Conservation (phyloP, 2,329 filamentous ascomycete genomes). For the Paecilomyces sp. region DNA sequence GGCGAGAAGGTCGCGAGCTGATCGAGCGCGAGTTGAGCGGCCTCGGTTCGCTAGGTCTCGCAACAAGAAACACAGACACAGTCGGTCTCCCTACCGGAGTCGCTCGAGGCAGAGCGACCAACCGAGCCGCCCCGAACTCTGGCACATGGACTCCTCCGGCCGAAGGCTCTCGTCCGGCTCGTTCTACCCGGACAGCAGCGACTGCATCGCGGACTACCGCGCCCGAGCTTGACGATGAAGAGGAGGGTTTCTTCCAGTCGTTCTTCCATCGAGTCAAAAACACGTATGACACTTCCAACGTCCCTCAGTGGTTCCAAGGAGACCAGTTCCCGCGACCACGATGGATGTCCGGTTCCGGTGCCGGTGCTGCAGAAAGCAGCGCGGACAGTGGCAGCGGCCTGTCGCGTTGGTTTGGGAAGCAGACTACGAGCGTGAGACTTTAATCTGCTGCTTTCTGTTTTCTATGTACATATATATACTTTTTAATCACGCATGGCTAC, state of each 20-base stretch:
- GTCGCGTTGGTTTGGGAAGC: conserved; percentile 33
- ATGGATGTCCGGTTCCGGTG: conserved; percentile 65
- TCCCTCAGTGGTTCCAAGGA: conserved; percentile 75
- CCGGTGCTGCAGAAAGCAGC: conserved; percentile 31
- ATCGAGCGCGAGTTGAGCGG: conserved; percentile 80
- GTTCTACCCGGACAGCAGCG: conserved; percentile 23
- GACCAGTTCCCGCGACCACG: conserved; percentile 68
- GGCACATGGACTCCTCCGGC: conserved; percentile 25
- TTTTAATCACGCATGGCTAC: not conserved
- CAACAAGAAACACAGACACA: conserved; percentile 24
- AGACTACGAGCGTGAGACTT: conserved; percentile 31
- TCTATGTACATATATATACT: conserved; percentile 4
- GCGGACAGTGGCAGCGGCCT: conserved; percentile 23
- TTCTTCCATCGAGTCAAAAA: conserved; percentile 84
- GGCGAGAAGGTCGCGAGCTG: conserved; percentile 84
- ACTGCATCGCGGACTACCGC: conserved; percentile 23
- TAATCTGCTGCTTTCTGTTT: conserved; percentile 9
- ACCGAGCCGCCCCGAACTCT: conserved; percentile 17
- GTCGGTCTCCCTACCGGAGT: conserved; percentile 17
- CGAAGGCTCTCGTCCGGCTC: conserved; percentile 20
- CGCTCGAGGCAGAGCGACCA: conserved; percentile 15
- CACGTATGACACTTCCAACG: conserved; percentile 75
- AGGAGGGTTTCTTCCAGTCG: conserved; percentile 76
- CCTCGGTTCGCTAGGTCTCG: conserved; percentile 40
- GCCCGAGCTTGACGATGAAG: conserved; percentile 53